Evolutionary conservation across 768 basidiomycete genomes (phyloP).

Genomic region (Paxillus involutus): DNA sequence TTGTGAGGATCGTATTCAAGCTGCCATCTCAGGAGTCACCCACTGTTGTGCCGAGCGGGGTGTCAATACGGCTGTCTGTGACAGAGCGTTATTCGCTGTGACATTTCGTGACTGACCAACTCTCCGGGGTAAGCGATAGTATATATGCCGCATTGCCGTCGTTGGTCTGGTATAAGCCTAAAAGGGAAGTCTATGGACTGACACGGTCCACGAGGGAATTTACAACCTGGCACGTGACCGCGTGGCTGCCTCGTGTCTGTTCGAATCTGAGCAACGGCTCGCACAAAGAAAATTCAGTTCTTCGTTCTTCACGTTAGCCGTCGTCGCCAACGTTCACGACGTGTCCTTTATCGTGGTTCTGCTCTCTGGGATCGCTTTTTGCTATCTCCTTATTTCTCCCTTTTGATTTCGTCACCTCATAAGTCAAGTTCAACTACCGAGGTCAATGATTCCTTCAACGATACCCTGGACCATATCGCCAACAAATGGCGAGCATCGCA

Average conservation of each 20-base stretch:
- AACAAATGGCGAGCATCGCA: conserved; percentile 27
- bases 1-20: too few relatives aligned
- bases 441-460: conserved; percentile 22
- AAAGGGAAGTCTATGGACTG: conserved; percentile 1
- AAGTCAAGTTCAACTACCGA: conserved; percentile 9
- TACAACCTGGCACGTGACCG: conserved; percentile 33
- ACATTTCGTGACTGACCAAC: too few relatives aligned
- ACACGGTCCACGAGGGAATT: conserved; percentile 10
- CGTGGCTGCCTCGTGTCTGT: conserved; percentile 36
- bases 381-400: not conserved
- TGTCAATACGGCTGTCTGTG: too few relatives aligned
- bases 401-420: conserved; percentile 1
- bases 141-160: too few relatives aligned
- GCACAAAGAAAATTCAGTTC: conserved; percentile 27
- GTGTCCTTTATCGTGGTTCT: conserved; percentile 12
- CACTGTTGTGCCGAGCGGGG: too few relatives aligned
- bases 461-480: conserved; percentile 28
- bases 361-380: not conserved
- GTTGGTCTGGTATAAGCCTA: not conserved
- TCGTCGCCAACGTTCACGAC: conserved; percentile 19
- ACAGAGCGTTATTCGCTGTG: too few relatives aligned
- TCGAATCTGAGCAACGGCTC: conserved; percentile 15
- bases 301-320: conserved; percentile 11
- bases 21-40: too few relatives aligned
- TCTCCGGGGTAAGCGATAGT: too few relatives aligned